Evolutionary conservation across 129 eudicot genomes (phyloP), one percentile per base, ranked within the genome.

Genomic region (Centrapalus pauciflorus): DNA sequence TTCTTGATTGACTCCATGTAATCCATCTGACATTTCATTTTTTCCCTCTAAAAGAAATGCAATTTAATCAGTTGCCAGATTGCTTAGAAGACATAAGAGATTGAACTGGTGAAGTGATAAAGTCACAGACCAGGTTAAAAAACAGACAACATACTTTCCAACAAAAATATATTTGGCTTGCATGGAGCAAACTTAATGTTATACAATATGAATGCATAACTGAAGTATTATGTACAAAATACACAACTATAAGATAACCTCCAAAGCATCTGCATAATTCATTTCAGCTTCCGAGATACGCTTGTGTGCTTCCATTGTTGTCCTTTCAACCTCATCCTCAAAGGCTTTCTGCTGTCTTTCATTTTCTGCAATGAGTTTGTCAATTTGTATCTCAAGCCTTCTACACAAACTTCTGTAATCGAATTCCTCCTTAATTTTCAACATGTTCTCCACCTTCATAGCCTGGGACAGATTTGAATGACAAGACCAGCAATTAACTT

Each of bases 371-470:
- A 79, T 84, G 10, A 90, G 81, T 79, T 81, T 83, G 80, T 90
- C 97, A 49, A 90, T 72, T 76, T 90, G 91, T 58, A 86, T 71
- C 78, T 90, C 95, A 61, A 90, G 95, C 67, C 87, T 86, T 78
- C 78, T 81, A 54, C 90, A 79, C 75, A 90, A 76, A 80, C 91
- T 90, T 80, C 85, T 87, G 81, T 90, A 90, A 68, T 90, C 97
- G 69, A 86, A 90, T 82, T 90, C 97, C 76, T 90, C 97, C 75
- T 90, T 90, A 21, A 90, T 82, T 73, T 82, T 86, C 82, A 90
- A 73, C 97, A 90, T 90, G 71, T 86, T 90, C 76, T 90, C 97
- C 64, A 90, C 97, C 76, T 90, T 90, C 97, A 90, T 90, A 71
- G 97, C 97, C 97, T 90, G 81, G 13, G 8, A 51, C 26, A 66